Percentiles rank a stretch among this genome's conserved stretches.
Conservation (phyloP, 2,329 filamentous ascomycete genomes). For the Cladophialophora psammophila region DNA sequence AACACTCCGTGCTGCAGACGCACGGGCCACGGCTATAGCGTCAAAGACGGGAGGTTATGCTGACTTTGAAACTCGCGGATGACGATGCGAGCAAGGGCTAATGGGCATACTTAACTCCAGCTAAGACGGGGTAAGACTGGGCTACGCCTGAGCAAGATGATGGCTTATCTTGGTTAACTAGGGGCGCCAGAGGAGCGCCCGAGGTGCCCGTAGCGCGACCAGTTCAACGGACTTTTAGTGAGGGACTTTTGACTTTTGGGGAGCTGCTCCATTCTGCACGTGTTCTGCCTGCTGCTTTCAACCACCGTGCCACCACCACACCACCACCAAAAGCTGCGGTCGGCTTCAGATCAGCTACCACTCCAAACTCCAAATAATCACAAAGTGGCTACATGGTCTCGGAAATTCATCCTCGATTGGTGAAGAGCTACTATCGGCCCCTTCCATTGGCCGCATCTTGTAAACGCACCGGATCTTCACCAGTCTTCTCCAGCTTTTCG, state of each 20-base stretch:
- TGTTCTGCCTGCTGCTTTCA: background rate
- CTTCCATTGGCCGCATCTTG: background rate
- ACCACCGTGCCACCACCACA: background rate
- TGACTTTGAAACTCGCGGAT: background rate
- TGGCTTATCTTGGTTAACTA: background rate
- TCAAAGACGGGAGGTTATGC: background rate
- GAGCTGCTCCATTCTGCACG: background rate
- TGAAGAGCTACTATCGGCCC: background rate
- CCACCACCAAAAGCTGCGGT: background rate
- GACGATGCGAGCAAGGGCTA: background rate
- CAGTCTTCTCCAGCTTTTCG: background rate
- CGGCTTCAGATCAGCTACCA: constrained; percentile 5
- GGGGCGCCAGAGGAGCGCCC: background rate
- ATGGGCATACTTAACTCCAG: too few species aligned
- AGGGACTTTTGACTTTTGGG: constrained; percentile 7
- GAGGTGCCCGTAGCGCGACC: background rate
- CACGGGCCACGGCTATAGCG: background rate
- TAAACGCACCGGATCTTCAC: background rate
- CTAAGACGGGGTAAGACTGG: background rate
- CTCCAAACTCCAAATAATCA: background rate
- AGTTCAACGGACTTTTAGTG: background rate
- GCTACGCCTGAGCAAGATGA: background rate
- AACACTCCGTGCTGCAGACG: background rate
- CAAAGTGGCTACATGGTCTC: background rate
- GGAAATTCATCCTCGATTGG: constrained; percentile 8